A percentile compares a stretch with the other conserved stretches of the same genome.
Conservation (phyloP, 352 stramenopile species). For the Pilasporangium apinafurcum region DNA sequence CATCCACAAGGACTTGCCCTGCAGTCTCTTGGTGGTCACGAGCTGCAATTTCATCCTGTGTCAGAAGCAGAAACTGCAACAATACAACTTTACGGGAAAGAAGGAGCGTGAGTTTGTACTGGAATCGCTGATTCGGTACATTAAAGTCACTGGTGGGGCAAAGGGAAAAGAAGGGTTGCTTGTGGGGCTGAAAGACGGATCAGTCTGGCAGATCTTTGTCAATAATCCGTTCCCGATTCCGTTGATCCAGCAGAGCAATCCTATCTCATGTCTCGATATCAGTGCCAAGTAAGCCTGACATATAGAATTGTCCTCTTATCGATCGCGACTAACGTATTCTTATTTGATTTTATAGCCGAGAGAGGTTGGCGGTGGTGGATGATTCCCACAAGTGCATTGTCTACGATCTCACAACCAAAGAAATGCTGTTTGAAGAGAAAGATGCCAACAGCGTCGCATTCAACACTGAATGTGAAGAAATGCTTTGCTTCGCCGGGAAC, state of each 20-base stretch:
- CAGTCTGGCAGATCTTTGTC: constrained; percentile 91
- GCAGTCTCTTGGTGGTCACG: constrained; percentile 87
- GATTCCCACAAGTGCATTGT: constrained; percentile 86
- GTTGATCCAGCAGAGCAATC: constrained; percentile 80
- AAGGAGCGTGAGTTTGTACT: constrained; percentile 87
- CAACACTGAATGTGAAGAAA: constrained; percentile 93
- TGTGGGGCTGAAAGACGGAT: constrained; percentile 89
- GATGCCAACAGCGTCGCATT: constrained; percentile 89
- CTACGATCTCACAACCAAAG: constrained; percentile 88
- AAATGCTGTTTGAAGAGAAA: constrained; percentile 84
- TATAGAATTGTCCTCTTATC: no score
- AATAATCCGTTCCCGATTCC: constrained; percentile 94
- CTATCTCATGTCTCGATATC: constrained; percentile 88
- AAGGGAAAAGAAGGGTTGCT: constrained; percentile 86
- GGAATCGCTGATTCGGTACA: constrained; percentile 87
- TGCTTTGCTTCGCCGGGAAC: constrained; percentile 91
- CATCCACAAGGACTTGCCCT: constrained; percentile 80
- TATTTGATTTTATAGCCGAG: constrained; percentile 30
- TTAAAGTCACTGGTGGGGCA: constrained; percentile 90
- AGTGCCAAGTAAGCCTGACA: constrained; percentile 80
- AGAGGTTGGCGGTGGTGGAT: constrained; percentile 90
- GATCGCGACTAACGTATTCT: no score
- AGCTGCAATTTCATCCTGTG: constrained; percentile 90
- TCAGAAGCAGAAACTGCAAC: constrained; percentile 89
- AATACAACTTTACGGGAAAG: constrained; percentile 86